Evolutionary conservation across 371 early-diverging fungal species (phyloP), one percentile per base, ranked within the genome.

Genomic region (Mortierella sp.): DNA sequence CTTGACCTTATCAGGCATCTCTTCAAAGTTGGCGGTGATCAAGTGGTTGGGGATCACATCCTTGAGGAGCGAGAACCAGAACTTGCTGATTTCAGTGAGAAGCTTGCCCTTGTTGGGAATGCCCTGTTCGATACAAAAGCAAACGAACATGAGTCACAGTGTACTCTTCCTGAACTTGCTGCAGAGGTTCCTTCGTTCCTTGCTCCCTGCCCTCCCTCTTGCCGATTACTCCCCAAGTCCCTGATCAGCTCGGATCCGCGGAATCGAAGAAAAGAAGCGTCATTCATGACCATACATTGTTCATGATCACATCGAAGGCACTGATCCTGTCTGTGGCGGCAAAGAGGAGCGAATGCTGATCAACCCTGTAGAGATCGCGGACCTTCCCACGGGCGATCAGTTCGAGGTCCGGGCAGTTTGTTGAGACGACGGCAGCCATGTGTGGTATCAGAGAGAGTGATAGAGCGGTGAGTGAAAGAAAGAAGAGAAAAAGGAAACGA

Each of bases 261-360:
- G 19, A 40, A 21, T 28, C 12, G 10, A 10, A 34, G 10, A 34
- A 34, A 34, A 34, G 34, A 10, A 34, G 10, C 9, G 14, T 10
- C 31, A 48, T 47, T 34, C 31, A 31, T 29, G 25, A 13, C n/a
- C 88, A 72, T 87, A 96, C 96, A 60, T 95, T 95, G 67, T 94
- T 92, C 98, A 98, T 96, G 66, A 97, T 94, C 48, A 98, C 98
- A 67, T 98, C 99, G 83, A 92, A 98, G 13, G 99, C 98, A 78
- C 93, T 93, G 79, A 98, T 90, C 60, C 99, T 90, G 85, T 98
- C 98, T 12, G 98, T 95, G 29, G 99, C 98, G 7, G 98, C 96
- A 77, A 98, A 97, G 31, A 98, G 89, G 62, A 98, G 84, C 6
- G 90, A 83, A 51, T 88, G 78, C 13, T 90, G 91, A 81, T 95